A percentile compares a stretch with the other conserved stretches of the same genome.
Evolutionary conservation across 1,284 basidiomycete species (phyloP).

Genomic region (Sanghuangporus baumii): DNA sequence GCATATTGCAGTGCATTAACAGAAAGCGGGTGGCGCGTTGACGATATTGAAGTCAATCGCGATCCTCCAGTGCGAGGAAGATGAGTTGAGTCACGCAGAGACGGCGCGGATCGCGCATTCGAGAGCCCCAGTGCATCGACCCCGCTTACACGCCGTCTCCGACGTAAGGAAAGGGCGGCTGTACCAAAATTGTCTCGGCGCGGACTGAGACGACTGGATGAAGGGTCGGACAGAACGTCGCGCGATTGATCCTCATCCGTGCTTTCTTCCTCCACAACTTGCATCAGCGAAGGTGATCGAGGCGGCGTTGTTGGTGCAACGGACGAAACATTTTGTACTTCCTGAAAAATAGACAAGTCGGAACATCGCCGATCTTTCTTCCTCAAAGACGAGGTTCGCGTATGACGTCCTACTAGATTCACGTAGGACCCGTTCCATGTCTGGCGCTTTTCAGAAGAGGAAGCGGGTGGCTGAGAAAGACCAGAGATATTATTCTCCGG

Average conservation of each 20-base stretch:
- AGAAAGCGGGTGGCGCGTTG: constrained; percentile 58
- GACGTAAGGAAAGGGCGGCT: constrained; percentile 53
- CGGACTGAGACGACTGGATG: constrained; percentile 21
- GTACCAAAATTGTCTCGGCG: constrained; percentile 44
- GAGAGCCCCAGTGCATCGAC: constrained; percentile 39
- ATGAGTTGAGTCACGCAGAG: constrained; percentile 12
- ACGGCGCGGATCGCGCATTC: constrained; percentile 23
- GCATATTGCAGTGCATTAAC: constrained; percentile 53
- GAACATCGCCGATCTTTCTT: constrained; percentile 43
- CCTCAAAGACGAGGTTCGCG: constrained; percentile 3
- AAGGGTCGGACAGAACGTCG: constrained; percentile 1
- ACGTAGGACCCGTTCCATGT: constrained; percentile 70
- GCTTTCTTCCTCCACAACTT: constrained; percentile 16
- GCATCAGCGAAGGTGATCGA: constrained; percentile 24
- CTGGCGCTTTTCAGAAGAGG: constrained; percentile 47
- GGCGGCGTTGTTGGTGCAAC: constrained; percentile 23
- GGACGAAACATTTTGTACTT: constrained; percentile 8
- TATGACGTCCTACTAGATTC: constrained; percentile 38
- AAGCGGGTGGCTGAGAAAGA: constrained; percentile 17
- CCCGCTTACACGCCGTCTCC: constrained; percentile 45
- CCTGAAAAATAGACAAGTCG: constrained; percentile 44
- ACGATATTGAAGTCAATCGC: constrained; percentile 54
- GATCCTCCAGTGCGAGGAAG: constrained; percentile 33
- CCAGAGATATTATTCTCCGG: constrained; percentile 23
- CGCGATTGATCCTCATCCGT: constrained; percentile 17